A percentile compares a stretch with the other conserved stretches of the same genome.
These are phyloP conservation scores for Phyllosticta capitalensis DNA, from an alignment of 2,329 filamentous ascomycete genomes.

Conservation along the genomic window DNA sequence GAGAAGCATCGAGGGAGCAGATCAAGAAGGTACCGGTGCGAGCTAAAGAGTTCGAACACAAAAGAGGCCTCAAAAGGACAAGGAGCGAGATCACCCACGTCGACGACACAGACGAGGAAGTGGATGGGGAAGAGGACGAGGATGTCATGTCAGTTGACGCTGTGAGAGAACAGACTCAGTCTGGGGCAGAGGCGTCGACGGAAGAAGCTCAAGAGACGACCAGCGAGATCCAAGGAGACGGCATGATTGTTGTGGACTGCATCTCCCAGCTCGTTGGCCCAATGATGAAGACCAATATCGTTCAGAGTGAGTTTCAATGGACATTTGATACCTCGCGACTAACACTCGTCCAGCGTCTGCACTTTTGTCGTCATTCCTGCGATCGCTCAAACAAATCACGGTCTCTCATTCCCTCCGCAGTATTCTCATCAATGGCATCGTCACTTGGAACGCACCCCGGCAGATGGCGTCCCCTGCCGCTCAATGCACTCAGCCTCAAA, in stretches of 20 bases:
- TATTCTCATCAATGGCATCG: constrained; percentile 29
- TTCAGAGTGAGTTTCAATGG: constrained; percentile 21
- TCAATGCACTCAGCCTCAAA: constrained; percentile 1
- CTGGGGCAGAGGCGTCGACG: neutral
- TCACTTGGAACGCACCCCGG: constrained; percentile 8
- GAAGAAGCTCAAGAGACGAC: neutral
- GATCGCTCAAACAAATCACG: constrained; percentile 31
- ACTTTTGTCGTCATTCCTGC: constrained; percentile 33
- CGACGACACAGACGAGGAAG: constrained; percentile 18
- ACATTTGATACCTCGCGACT: neutral
- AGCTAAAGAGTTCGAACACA: neutral
- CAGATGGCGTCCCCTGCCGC: neutral
- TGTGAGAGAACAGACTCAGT: neutral
- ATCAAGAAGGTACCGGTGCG: neutral
- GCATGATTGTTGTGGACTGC: constrained; percentile 33
- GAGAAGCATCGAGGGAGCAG: neutral
- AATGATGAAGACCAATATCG: constrained; percentile 28
- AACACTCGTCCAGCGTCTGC: constrained; percentile 26
- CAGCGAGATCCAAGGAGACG: constrained; percentile 9
- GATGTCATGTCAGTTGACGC: constrained; percentile 30
- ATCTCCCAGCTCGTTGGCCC: constrained; percentile 29
- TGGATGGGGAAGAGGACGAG: constrained; percentile 27
- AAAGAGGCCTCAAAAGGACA: neutral
- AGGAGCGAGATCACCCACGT: constrained; percentile 23
- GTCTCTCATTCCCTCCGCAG: constrained; percentile 28